Evolutionary conservation across 1,139 yeast species (phyloP).

Genomic region (Magnusiomyces suaveolens): DNA sequence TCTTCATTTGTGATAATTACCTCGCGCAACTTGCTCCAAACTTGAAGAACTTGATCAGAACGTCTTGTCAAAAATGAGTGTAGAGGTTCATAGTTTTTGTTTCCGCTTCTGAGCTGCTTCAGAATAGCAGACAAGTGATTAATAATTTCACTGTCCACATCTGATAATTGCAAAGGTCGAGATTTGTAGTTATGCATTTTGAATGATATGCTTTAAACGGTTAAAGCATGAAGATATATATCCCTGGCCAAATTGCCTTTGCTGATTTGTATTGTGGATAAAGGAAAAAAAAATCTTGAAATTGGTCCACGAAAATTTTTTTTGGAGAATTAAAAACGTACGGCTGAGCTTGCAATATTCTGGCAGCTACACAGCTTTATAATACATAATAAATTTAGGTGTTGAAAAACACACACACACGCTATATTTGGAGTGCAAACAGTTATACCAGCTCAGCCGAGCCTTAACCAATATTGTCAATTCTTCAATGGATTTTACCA

Average conservation of each 20-base stretch:
- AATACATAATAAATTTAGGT: no score
- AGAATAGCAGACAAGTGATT: slow-evolving; percentile 2
- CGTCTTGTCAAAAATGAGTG: slow-evolving; percentile 14
- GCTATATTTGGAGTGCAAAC: no score
- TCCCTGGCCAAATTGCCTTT: neutral
- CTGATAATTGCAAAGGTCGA: slow-evolving; percentile 5
- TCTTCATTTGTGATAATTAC: slow-evolving; percentile 12
- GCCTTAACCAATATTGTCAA: no score
- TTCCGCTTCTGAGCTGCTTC: slow-evolving; percentile 7
- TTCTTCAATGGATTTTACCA: neutral
- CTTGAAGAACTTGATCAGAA: slow-evolving; percentile 15
- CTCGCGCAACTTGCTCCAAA: slow-evolving; percentile 16
- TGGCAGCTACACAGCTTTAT: no score
- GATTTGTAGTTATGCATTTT: slow-evolving; percentile 3
- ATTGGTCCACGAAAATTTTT: neutral
- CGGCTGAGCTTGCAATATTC: neutral
- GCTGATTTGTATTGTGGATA: neutral
- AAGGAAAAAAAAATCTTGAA: neutral
- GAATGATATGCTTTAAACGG: neutral
- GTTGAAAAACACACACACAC: no score
- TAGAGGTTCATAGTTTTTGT: slow-evolving; percentile 19
- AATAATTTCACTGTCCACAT: slow-evolving; percentile 6
- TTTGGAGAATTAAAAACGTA: neutral
- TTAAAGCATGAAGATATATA: neutral
- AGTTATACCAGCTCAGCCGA: no score